These are phyloP conservation scores for Cladosporium austrohemisphaericum DNA, from an alignment of 2,329 filamentous ascomycete species.

Conservation along the genomic window DNA sequence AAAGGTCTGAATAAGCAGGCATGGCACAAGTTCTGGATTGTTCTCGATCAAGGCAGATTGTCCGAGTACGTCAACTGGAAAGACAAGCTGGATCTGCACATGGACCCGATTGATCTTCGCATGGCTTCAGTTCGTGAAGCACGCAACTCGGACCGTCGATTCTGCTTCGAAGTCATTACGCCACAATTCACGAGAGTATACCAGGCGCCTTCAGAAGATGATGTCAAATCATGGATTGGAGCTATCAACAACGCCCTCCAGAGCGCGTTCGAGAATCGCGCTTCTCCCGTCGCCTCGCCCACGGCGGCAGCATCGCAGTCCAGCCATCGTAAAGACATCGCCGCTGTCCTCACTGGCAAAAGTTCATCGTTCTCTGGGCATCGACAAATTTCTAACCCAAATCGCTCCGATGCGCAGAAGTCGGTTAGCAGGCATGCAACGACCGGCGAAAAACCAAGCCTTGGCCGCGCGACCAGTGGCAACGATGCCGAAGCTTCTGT, in stretches of 20 bases:
- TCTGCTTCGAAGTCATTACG: conserved; percentile 98
- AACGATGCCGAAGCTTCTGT: conserved; percentile 76
- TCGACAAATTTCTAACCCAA: conserved; percentile 43
- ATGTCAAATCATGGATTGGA: conserved; percentile 94
- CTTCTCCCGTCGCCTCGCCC: conserved; percentile 41
- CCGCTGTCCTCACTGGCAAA: conserved; percentile 89
- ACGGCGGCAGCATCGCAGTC: conserved; percentile 37
- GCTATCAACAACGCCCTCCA: conserved; percentile 97
- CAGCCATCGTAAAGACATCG: conserved; percentile 77
- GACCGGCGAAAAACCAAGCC: conserved; percentile 79
- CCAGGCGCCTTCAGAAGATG: conserved; percentile 94
- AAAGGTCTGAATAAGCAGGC: conserved; percentile 94
- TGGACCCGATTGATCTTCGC: conserved; percentile 94
- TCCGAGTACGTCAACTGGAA: conserved; percentile 99
- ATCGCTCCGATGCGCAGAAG: conserved; percentile 40
- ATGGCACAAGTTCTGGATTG: conserved; percentile 99
- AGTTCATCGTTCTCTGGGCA: conserved; percentile 67
- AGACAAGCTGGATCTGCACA: conserved; percentile 90
- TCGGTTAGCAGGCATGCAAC: conserved; percentile 81
- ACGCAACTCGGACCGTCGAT: conserved; percentile 86
- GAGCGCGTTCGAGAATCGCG: conserved; percentile 80
- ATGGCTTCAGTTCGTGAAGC: conserved; percentile 97
- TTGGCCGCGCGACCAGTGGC: conserved; percentile 61
- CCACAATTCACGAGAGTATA: conserved; percentile 95
- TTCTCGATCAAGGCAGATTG: conserved; percentile 90